Conservation (phyloP, 768 basidiomycete species). For the Leucocoprinus sp. region DNA sequence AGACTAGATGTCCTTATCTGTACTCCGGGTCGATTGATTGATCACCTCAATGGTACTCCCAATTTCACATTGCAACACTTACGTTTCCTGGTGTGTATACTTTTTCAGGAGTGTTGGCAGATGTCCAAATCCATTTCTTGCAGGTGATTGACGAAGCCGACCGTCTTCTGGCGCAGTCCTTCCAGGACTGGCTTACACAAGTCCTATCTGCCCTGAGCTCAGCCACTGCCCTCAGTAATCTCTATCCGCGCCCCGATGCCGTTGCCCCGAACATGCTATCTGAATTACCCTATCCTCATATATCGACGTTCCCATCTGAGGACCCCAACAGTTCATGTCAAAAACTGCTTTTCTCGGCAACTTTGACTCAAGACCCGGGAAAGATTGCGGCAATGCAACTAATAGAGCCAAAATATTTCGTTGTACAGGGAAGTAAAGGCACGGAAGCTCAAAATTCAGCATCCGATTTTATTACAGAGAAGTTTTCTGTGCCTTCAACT, state of each 20-base stretch:
- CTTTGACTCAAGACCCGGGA: constrained; percentile 89
- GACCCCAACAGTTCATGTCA: constrained; percentile 65
- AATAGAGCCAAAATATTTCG: constrained; percentile 76
- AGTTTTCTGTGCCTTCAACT: constrained; percentile 73
- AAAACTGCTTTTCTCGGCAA: constrained; percentile 94
- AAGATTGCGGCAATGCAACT: constrained; percentile 80
- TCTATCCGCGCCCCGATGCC: constrained; percentile 36
- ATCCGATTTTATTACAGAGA: constrained; percentile 58
- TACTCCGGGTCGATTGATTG: constrained; percentile 92
- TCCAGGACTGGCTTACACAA: constrained; percentile 89
- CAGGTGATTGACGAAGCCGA: constrained; percentile 98
- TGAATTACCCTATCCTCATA: constrained; percentile 28
- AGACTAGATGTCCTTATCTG: constrained; percentile 92
- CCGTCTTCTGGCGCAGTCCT: constrained; percentile 88
- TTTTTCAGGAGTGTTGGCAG: neutral
- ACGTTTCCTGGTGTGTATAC: constrained; percentile 71
- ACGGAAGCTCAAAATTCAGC: constrained; percentile 27
- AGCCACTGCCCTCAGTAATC: constrained; percentile 7
- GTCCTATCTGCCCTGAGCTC: constrained; percentile 68
- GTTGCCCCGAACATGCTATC: constrained; percentile 55
- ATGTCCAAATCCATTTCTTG: neutral
- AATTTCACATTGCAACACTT: constrained; percentile 93
- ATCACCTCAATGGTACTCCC: constrained; percentile 81
- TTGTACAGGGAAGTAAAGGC: constrained; percentile 54
- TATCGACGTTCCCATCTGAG: constrained; percentile 49